These are phyloP conservation scores for Lichtheimia corymbifera DNA, from an alignment of 371 early-diverging fungal species.

Conservation along the genomic window DNA sequence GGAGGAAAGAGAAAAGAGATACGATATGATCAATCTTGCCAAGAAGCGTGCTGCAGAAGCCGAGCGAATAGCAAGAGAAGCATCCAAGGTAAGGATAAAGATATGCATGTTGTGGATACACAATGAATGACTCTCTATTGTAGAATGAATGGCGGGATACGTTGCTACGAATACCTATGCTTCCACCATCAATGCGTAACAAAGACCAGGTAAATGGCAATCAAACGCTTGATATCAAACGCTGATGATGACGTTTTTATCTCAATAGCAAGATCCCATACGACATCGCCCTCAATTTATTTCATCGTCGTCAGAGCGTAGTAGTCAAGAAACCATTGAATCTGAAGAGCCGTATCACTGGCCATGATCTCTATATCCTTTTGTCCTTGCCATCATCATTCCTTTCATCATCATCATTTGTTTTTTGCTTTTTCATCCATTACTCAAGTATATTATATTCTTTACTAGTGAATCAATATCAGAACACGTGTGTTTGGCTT, in stretches of 20 bases:
- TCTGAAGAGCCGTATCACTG: neutral
- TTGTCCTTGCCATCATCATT: neutral
- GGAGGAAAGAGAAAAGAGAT: slow-evolving; percentile 20
- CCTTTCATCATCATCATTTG: neutral
- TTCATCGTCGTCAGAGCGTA: neutral
- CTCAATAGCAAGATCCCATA: neutral
- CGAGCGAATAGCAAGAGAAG: slow-evolving; percentile 11
- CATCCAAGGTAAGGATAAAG: slow-evolving; percentile 7
- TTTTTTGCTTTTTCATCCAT: neutral
- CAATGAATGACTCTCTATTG: neutral
- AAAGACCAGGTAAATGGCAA: neutral
- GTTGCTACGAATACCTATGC: slow-evolving; percentile 18
- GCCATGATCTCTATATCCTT: slow-evolving; percentile 3
- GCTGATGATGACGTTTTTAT: neutral
- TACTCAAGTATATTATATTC: neutral
- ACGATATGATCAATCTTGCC: slow-evolving; percentile 17
- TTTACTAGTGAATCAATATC: neutral
- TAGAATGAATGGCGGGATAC: slow-evolving; percentile 19
- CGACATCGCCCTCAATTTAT: too few relatives aligned
- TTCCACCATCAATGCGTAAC: slow-evolving; percentile 8
- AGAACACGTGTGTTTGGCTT: neutral
- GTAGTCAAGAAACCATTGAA: neutral
- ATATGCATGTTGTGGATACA: neutral
- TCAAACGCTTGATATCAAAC: neutral
- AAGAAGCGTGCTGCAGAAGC: slow-evolving; percentile 14